These are phyloP conservation scores for Irineochytrium annulatum DNA, from an alignment of 192 early-diverging fungal species.

Conservation along the genomic window DNA sequence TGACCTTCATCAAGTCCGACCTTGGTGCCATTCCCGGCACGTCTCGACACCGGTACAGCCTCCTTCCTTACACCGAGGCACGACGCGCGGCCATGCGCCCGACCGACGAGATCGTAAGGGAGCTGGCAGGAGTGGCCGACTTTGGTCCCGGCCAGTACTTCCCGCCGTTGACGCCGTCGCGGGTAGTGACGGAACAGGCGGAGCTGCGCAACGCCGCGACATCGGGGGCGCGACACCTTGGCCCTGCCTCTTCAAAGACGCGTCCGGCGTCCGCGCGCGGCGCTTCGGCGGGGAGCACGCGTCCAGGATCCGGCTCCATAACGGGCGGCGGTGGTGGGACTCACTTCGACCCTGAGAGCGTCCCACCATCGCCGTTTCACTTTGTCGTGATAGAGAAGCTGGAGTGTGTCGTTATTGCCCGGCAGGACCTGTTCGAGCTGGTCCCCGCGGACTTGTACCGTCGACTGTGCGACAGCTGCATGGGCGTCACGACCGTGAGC, in stretches of 20 bases:
- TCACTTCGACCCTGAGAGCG: too few relatives aligned
- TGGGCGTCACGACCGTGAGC: slow-evolving; percentile 11
- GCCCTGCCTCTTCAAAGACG: too few relatives aligned
- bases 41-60: slow-evolving; percentile 15
- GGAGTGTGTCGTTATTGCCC: slow-evolving; percentile 9
- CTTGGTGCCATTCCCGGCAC: neutral
- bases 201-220: too few relatives aligned
- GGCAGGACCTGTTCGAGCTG: slow-evolving; percentile 16
- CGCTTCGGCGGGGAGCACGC: too few relatives aligned
- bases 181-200: slow-evolving; percentile 15
- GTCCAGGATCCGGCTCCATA: too few relatives aligned
- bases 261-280: neutral
- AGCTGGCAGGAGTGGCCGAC: slow-evolving; percentile 18
- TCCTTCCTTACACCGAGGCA: neutral
- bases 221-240: too few relatives aligned
- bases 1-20: slow-evolving; percentile 14
- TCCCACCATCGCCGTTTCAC: slow-evolving; percentile 17
- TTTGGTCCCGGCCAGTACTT: slow-evolving; percentile 13
- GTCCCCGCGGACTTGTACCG: slow-evolving; percentile 9
- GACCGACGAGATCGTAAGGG: slow-evolving; percentile 19
- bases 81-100: neutral
- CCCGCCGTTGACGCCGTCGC: slow-evolving; percentile 12
- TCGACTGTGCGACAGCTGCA: slow-evolving; percentile 7
- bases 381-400: slow-evolving; percentile 15
- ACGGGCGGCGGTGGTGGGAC: too few relatives aligned